Evolutionary conservation across 2,329 filamentous ascomycete genomes (phyloP).

Genomic region (Colletotrichum cereale): DNA sequence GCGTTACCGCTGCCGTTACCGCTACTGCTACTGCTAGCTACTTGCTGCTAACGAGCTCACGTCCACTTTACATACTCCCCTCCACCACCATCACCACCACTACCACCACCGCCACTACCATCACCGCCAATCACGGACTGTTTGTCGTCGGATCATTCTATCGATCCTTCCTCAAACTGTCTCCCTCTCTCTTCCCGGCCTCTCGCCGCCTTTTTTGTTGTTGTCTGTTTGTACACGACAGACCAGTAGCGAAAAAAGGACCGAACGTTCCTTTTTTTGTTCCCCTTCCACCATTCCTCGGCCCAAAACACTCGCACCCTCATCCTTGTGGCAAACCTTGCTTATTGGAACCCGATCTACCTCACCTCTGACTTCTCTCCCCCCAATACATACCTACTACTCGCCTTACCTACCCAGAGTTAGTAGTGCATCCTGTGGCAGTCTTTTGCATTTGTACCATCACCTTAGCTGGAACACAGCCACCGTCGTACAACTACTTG

Average conservation of each 20-base stretch:
- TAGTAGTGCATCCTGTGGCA: slow-evolving; percentile 16
- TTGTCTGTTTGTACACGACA: slow-evolving; percentile 5
- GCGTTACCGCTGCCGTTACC: slow-evolving; percentile 6
- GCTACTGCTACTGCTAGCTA: neutral
- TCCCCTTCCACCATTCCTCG: neutral
- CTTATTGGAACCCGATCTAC: slow-evolving; percentile 18
- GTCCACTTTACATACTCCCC: neutral
- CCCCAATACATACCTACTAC: neutral
- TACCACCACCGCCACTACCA: neutral
- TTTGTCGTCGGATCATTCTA: slow-evolving; percentile 21
- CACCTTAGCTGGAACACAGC: slow-evolving; percentile 34
- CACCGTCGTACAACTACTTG: slow-evolving; percentile 24
- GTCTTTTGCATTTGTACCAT: slow-evolving; percentile 26
- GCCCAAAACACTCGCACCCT: slow-evolving; percentile 21
- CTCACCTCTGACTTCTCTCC: slow-evolving; percentile 6
- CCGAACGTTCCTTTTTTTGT: slow-evolving; percentile 17
- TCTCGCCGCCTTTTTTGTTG: neutral
- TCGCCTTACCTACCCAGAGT: slow-evolving; percentile 20
- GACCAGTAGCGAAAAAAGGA: slow-evolving; percentile 21
- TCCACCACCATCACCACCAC: neutral
- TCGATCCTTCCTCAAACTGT: neutral
- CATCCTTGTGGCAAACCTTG: slow-evolving; percentile 40
- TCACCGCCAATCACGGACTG: neutral
- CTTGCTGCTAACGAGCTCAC: neutral
- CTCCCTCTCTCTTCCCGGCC: neutral